Conservation (phyloP, 257 asterid species). For the Fraxinus anomala region DNA sequence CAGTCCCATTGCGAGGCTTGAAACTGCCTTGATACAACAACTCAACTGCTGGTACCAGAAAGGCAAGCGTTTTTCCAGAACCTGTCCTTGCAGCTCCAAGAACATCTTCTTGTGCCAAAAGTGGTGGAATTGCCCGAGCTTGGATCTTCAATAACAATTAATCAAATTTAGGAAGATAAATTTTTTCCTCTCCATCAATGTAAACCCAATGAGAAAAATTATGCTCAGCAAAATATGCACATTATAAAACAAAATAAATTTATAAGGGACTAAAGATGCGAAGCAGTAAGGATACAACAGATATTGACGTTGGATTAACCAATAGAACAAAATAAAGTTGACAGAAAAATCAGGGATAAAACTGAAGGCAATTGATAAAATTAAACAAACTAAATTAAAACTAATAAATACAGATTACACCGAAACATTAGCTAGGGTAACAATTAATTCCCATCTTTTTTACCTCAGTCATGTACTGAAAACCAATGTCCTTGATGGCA, state of each 20-base stretch:
- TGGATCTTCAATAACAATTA: conserved; percentile 60
- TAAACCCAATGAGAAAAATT: conserved; percentile 4
- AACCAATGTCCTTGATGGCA: conserved; percentile 73
- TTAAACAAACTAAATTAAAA: background rate
- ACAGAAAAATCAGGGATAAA: background rate
- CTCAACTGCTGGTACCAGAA: conserved; percentile 85
- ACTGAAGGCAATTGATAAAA: background rate
- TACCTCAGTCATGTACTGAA: conserved; percentile 93
- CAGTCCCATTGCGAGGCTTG: conserved; percentile 85
- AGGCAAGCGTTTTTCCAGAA: conserved; percentile 96
- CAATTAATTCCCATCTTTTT: background rate
- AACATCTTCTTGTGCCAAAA: conserved; percentile 81
- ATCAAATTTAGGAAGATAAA: background rate
- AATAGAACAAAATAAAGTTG: background rate
- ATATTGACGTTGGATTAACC: background rate
- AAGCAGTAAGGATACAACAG: background rate
- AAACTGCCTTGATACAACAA: conserved; percentile 55
- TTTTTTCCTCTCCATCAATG: background rate
- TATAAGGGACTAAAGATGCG: background rate
- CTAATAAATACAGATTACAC: background rate
- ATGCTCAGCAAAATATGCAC: background rate
- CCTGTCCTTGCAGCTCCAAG: conserved; percentile 99
- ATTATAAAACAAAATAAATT: background rate
- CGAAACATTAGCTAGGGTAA: background rate
- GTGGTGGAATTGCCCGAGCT: conserved; percentile 86